Base-by-base conservation (phyloP, 306 rosid species). In the Rosa rugosa region DNA sequence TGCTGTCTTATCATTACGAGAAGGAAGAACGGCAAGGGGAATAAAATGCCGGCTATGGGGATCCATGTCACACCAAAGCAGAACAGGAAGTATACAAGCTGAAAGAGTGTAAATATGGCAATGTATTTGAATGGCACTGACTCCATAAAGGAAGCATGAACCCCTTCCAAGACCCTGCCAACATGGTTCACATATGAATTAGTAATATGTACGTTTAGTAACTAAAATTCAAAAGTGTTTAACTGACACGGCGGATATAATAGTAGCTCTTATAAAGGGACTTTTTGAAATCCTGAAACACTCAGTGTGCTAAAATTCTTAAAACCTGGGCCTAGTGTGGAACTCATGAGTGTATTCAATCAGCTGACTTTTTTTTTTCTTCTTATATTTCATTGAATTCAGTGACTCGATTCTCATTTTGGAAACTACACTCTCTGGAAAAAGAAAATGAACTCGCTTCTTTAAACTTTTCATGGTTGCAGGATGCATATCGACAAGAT, bases 1-100 rank as follows among this genome's bases (percentile, higher is more conserved):
- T 86, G 77, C 70, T 91, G 94, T 83, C 98, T 88, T 82, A 93
- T 73, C 65, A 85, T 74, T 79, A 91, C 83, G 71, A 93, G 84
- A 62, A 89, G 77, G 87, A 93, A 91, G 87, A 91, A 93, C 22
- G 93, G 98, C 83, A 89, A 73, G 17, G 97, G 98, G 82, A 93
- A 93, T 81, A 93, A 72, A 72, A 91, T 89, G 76, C 98, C 98
- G 59, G 98, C 98, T 50, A 93, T 80, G 5, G 98, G 98, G 82
- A 93, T 89, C 98, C 97, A 91, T 47, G 97, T 94, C 76, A 90
- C 83, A 3, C 94, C 98, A 9, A 70, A 92, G 71, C 97, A 93
- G 76, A 85, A 36, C 85, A 93, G 84, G 77, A 93, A 79, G 79
- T 93, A 93, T 13, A 89, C 71, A 44, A 90, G 73, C 77, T 93